Conservation (phyloP, 495 filamentous ascomycete species). For the Daldinia bambusicola region DNA sequence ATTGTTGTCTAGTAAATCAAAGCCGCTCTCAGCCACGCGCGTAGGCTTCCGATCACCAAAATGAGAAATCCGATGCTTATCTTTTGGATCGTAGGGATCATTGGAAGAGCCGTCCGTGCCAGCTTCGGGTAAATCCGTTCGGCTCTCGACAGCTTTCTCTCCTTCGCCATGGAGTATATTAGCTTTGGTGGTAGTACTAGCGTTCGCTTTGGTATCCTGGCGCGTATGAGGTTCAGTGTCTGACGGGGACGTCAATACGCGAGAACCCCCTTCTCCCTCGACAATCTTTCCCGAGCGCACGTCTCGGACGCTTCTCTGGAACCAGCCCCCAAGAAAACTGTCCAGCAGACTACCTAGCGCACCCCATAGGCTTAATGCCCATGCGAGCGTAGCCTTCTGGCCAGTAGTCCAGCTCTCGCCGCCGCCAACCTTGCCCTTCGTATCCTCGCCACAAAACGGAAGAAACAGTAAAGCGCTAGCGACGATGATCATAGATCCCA, state of each 20-base stretch:
- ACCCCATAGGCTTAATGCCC: constrained; percentile 75
- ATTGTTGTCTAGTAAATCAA: constrained; percentile 90
- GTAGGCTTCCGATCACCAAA: constrained; percentile 70
- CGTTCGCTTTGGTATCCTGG: constrained; percentile 19
- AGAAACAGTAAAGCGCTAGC: constrained; percentile 70
- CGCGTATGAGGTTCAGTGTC: constrained; percentile 36
- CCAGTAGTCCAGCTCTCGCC: constrained; percentile 56
- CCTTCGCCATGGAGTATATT: constrained; percentile 50
- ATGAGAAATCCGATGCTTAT: constrained; percentile 58
- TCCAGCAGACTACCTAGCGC: constrained; percentile 83
- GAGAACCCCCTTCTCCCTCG: constrained; percentile 84
- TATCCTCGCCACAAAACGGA: constrained; percentile 70
- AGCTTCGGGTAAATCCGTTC: constrained; percentile 32
- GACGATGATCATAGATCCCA: constrained; percentile 79
- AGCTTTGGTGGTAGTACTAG: constrained; percentile 53
- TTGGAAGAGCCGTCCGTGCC: constrained; percentile 40
- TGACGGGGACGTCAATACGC: constrained; percentile 66
- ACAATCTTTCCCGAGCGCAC: constrained; percentile 84
- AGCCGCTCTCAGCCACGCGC: constrained; percentile 75
- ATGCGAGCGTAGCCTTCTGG: constrained; percentile 65
- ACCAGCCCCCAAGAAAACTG: constrained; percentile 82
- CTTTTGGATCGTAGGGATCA: constrained; percentile 54
- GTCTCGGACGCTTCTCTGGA: constrained; percentile 90
- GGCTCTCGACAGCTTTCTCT: constrained; percentile 49
- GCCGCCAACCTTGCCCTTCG: constrained; percentile 48